Percentiles rank a stretch among this genome's conserved stretches.
These are phyloP conservation scores for Lactarius evosmus DNA, from an alignment of 768 basidiomycete genomes.

Conservation along the genomic window DNA sequence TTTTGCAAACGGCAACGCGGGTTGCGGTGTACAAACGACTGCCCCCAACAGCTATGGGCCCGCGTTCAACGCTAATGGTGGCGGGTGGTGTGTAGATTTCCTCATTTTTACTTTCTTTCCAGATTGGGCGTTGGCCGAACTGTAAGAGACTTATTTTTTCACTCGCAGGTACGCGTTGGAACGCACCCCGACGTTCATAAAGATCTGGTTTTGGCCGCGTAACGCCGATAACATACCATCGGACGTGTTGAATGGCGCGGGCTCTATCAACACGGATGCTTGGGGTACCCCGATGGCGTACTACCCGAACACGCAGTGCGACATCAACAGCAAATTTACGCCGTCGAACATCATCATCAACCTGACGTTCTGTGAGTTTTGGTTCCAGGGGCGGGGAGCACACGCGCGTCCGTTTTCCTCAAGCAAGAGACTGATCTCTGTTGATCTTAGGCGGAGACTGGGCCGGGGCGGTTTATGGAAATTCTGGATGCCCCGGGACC, in stretches of 20 bases:
- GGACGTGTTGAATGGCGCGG: constrained; percentile 44
- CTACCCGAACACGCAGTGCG: constrained; percentile 59
- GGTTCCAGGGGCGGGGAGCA: background rate
- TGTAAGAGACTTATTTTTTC: background rate
- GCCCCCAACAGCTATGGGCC: constrained; percentile 52
- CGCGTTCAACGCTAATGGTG: constrained; percentile 54
- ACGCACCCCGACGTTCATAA: constrained; percentile 53
- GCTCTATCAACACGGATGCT: constrained; percentile 44
- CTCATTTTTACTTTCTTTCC: too few species aligned
- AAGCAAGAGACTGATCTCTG: background rate
- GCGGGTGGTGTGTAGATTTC: constrained; percentile 51
- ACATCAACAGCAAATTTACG: constrained; percentile 52
- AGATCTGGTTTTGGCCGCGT: constrained; percentile 71
- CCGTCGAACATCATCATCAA: constrained; percentile 66
- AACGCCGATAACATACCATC: constrained; percentile 42
- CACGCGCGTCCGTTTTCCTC: background rate
- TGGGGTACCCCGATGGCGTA: constrained; percentile 62
- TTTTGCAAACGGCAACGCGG: constrained; percentile 47
- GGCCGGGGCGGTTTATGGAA: constrained; percentile 48
- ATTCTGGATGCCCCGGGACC: constrained; percentile 51
- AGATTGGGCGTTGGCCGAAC: background rate
- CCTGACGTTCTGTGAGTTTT: constrained; percentile 58
- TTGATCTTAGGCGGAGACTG: constrained; percentile 43
- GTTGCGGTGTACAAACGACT: constrained; percentile 49
- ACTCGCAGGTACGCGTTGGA: constrained; percentile 57